Conservation (phyloP, 495 filamentous ascomycete genomes). For the Hapsidospora chrysogenum region DNA sequence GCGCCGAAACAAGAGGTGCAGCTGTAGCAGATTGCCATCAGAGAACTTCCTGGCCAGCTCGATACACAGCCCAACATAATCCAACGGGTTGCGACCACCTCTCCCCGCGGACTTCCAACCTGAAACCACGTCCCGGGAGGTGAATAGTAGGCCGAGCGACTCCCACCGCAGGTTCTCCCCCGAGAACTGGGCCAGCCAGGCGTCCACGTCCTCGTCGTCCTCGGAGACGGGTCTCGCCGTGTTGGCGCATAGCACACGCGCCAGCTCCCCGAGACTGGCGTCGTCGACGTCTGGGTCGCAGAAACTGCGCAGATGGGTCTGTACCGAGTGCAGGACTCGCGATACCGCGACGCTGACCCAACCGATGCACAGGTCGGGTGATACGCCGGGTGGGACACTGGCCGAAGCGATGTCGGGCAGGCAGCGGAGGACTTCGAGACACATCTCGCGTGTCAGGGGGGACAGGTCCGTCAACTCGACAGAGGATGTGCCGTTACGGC, state of each 20-base stretch:
- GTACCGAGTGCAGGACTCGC: neutral
- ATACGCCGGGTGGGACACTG: conserved; percentile 14
- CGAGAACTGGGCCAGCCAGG: conserved; percentile 22
- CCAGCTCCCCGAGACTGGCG: neutral
- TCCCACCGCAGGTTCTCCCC: conserved; percentile 43
- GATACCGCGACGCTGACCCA: neutral
- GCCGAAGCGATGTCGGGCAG: conserved; percentile 17
- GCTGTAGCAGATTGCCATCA: conserved; percentile 30
- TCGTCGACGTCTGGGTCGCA: neutral
- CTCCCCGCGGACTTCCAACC: neutral
- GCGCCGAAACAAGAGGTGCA: conserved; percentile 26
- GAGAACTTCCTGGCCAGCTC: conserved; percentile 22
- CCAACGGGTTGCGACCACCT: neutral
- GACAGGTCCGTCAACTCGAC: neutral
- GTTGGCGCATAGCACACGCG: neutral
- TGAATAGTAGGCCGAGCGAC: conserved; percentile 34
- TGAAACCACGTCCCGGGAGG: conserved; percentile 15
- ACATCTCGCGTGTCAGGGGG: conserved; percentile 18
- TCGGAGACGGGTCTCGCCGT: neutral
- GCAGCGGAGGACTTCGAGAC: conserved; percentile 23
- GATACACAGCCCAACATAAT: conserved; percentile 4
- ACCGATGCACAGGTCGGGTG: conserved; percentile 23
- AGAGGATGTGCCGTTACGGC: neutral
- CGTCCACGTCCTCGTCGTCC: conserved; percentile 13
- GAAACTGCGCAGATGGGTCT: neutral